Percentiles rank a stretch among this genome's conserved stretches.
Evolutionary conservation across 441 rosid genomes (phyloP).

Genomic region (Erodium moschatum): DNA sequence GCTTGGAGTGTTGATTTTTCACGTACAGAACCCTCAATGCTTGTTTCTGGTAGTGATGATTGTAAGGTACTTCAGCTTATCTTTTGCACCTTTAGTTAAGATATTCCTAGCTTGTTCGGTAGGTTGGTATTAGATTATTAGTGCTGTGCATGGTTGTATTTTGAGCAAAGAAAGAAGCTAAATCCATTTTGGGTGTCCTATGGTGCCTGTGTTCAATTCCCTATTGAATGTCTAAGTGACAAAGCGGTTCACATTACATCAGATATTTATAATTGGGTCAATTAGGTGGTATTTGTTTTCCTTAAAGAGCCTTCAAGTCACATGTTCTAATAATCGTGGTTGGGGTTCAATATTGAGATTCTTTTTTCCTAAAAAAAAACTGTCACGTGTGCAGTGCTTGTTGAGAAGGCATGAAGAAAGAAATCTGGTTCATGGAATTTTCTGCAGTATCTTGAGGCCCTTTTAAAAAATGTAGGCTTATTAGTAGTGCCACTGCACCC

Average conservation of each 20-base stretch:
- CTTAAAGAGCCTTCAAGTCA: not conserved
- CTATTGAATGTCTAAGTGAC: not conserved
- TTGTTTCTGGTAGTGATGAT: slow-evolving; percentile 91
- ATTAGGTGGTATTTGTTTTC: not conserved
- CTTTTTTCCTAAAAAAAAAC: not conserved
- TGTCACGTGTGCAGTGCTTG: not conserved
- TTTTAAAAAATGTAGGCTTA: not conserved
- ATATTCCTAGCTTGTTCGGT: slow-evolving; percentile 9
- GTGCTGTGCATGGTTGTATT: not conserved
- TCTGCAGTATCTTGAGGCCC: not conserved
- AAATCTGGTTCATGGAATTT: not conserved
- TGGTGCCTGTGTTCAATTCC: not conserved
- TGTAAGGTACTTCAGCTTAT: slow-evolving; percentile 47
- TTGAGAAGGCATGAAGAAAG: not conserved
- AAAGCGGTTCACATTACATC: slow-evolving; percentile 1
- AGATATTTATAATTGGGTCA: not conserved
- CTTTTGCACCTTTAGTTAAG: slow-evolving; percentile 17
- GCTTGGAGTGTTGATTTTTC: slow-evolving; percentile 99
- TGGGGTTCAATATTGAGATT: not conserved
- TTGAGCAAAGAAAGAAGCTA: not conserved
- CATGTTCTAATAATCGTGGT: not conserved
- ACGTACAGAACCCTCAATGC: slow-evolving; percentile 88
- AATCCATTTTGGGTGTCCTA: not conserved
- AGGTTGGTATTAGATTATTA: slow-evolving; percentile 7
- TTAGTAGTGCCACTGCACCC: not conserved